A percentile compares a stretch with the other conserved stretches of the same genome.
Conservation (phyloP, 345 rosid genomes). For the Mangifera indica region DNA sequence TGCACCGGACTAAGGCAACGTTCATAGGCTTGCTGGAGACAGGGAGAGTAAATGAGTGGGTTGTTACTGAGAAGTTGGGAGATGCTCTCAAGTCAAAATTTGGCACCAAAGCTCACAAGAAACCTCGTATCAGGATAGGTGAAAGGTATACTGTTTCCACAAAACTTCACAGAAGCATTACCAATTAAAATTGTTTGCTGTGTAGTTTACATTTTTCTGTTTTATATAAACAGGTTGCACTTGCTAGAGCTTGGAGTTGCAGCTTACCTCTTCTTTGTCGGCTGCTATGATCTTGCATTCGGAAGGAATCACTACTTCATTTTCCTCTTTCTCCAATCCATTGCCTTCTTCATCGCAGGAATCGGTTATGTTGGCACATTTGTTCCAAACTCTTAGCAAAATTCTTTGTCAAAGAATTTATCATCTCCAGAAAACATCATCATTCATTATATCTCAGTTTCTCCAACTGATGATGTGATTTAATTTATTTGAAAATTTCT, state of each 20-base stretch:
- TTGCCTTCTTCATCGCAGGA: constrained; percentile 77
- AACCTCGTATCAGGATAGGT: constrained; percentile 57
- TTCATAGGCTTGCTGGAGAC: constrained; percentile 84
- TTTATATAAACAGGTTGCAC: constrained; percentile 47
- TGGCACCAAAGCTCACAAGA: constrained; percentile 44
- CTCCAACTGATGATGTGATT: constrained; percentile 5
- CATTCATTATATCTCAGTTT: background rate
- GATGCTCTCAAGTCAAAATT: constrained; percentile 65
- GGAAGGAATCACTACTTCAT: constrained; percentile 71
- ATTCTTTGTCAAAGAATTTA: background rate
- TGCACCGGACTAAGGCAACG: constrained; percentile 87
- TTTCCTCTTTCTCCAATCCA: constrained; percentile 70
- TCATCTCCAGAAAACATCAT: background rate
- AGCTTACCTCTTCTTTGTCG: constrained; percentile 67
- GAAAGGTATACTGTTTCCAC: constrained; percentile 60
- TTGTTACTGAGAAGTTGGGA: constrained; percentile 92
- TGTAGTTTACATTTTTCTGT: background rate
- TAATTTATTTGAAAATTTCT: background rate
- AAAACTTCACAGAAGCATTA: background rate
- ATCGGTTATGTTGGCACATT: constrained; percentile 72
- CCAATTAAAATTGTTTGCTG: background rate
- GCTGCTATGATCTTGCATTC: constrained; percentile 59
- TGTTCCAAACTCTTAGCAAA: constrained; percentile 38
- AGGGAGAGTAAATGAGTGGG: constrained; percentile 95
- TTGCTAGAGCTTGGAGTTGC: constrained; percentile 71